Evolutionary conservation across 169 alveolate genomes (phyloP).

Genomic region (Plasmodium billcollinsi): DNA sequence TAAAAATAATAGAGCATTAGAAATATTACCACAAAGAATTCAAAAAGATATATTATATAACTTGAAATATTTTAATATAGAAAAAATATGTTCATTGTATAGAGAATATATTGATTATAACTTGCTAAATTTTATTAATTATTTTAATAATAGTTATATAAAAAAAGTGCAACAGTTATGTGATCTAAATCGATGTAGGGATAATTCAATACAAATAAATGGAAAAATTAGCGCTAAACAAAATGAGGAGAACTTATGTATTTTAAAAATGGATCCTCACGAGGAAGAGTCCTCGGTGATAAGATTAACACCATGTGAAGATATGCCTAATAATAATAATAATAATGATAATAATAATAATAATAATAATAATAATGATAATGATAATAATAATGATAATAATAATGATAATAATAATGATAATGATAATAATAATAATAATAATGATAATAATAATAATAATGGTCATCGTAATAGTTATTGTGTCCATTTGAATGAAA

Average conservation of each 20-base stretch:
- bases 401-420: background rate
- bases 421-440: background rate
- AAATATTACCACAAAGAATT: conserved; percentile 36
- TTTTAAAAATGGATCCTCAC: background rate
- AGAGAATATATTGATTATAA: conserved; percentile 64
- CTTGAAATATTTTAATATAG: conserved; percentile 37
- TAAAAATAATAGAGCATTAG: conserved; percentile 39
- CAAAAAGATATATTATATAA: conserved; percentile 34
- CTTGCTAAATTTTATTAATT: conserved; percentile 32
- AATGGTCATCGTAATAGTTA: background rate
- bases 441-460: background rate
- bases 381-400: background rate
- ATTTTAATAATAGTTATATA: conserved; percentile 15
- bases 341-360: background rate
- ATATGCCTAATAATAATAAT: background rate
- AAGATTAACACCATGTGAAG: background rate
- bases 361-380: background rate
- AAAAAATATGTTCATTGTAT: conserved; percentile 46
- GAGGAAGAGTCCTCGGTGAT: background rate
- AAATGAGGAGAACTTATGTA: background rate
- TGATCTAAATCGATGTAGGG: no score
- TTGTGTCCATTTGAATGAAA: background rate
- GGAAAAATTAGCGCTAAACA: background rate
- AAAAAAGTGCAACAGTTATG: background rate
- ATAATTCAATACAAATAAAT: background rate